Evolutionary conservation across 768 basidiomycete species (phyloP), one percentile per base, ranked within the genome.

Genomic region (Trametes punicea): DNA sequence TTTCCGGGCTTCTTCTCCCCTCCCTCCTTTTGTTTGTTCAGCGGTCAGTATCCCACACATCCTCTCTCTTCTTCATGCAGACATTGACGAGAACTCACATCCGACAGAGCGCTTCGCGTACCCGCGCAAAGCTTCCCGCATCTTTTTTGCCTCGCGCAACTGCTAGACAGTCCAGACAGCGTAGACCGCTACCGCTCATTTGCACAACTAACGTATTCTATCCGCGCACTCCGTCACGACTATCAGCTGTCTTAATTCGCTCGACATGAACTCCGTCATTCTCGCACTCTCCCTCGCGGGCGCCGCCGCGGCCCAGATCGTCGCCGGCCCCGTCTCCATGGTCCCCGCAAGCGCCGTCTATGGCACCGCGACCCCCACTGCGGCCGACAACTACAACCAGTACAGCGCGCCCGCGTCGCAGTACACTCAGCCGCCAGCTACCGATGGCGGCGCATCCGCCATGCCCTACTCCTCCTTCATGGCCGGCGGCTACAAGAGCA

Each of bases 131-230:
- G 73, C 71, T 67, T 71, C 63, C 73, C 74, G 70, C 69, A 69
- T 67, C 66, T 69, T 72, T 74, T 68, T 70, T 65, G 44, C 64
- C 62, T 33, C 18, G 46, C 23, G 42, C 52, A 49, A 68, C 84
- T 87, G 82, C 83, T 75, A 86, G 85, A 78, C 84, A 84, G 83
- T 81, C 74, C 58, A 71, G 61, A 72, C 71, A 82, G 85, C 85
- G 85, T 87, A 81, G 84, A 88, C 74, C 85, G 85, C 85, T 83
- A 67, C 57, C 71, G 69, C 66, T 65, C 67, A 55, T 67, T 70
- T 66, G 66, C 69, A 70, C 69, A 73, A 69, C 69, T 73, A 44
- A 60, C 58, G 58, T 73, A 67, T 65, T 57, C 65, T 62, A 68
- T 70, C 38, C 61, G 38, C 61, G 38, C 47, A 66, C 64, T 72